Evolutionary conservation across 805 yeast genomes (phyloP).

Genomic region (Saccharomycopsis sp.): DNA sequence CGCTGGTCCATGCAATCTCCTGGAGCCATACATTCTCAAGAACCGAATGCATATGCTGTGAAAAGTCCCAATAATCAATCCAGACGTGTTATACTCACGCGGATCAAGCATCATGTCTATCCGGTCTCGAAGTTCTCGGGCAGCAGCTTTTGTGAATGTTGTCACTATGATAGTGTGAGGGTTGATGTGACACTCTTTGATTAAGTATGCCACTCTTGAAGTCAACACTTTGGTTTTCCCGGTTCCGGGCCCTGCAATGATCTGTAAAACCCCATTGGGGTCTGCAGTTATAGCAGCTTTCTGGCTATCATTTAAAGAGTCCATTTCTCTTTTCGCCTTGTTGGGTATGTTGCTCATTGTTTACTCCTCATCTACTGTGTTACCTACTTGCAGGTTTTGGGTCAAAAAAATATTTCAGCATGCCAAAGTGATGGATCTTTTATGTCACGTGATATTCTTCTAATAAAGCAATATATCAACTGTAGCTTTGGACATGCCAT

Average conservation of each 20-base stretch:
- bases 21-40: slow-evolving; percentile 47
- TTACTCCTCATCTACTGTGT: too few relatives aligned
- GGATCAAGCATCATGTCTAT: slow-evolving; percentile 33
- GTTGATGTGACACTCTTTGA: slow-evolving; percentile 42
- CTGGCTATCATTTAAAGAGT: slow-evolving; percentile 37
- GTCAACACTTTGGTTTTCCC: slow-evolving; percentile 81
- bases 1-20: slow-evolving; percentile 33
- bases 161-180: slow-evolving; percentile 73
- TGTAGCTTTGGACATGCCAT: too few relatives aligned
- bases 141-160: slow-evolving; percentile 91
- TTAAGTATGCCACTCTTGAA: slow-evolving; percentile 66
- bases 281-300: slow-evolving; percentile 38
- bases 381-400: too few relatives aligned
- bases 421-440: too few relatives aligned
- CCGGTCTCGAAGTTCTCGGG: slow-evolving; percentile 73
- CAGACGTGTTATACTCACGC: slow-evolving; percentile 30
- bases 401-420: too few relatives aligned
- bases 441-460: too few relatives aligned
- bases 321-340: neutral
- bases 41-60: slow-evolving; percentile 73
- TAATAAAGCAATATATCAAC: too few relatives aligned
- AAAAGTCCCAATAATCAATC: slow-evolving; percentile 77
- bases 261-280: slow-evolving; percentile 37
- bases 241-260: slow-evolving; percentile 63
- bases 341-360: too few relatives aligned